Conservation (phyloP, 129 eudicot genomes). For the Ambrosia trifida region DNA sequence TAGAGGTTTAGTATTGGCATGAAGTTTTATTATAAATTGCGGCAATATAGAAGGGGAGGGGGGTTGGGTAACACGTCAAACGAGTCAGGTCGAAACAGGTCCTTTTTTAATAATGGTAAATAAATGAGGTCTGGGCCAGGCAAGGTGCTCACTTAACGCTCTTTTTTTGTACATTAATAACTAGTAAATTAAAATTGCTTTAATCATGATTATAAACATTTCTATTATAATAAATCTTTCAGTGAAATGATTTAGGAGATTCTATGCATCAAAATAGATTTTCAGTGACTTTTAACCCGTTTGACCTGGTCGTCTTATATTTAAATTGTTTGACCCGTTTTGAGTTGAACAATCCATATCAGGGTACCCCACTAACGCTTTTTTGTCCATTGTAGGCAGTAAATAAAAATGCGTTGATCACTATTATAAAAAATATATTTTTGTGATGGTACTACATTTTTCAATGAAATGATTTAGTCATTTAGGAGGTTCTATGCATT, state of each 20-base stretch:
- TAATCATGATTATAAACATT: too few species aligned
- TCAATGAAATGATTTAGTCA: neutral
- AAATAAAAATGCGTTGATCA: neutral
- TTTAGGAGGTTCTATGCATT: neutral
- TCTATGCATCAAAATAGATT: too few species aligned
- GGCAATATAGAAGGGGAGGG: neutral
- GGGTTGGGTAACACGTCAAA: neutral
- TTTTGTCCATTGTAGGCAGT: neutral
- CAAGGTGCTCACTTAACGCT: neutral
- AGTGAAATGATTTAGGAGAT: too few species aligned
- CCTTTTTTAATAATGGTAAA: neutral
- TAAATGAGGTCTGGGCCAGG: neutral
- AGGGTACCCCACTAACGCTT: neutral
- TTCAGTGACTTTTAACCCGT: too few species aligned
- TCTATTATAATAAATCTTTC: too few species aligned
- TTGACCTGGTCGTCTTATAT: too few species aligned
- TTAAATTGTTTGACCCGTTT: too few species aligned
- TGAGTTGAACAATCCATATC: too few species aligned
- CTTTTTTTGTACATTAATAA: too few species aligned
- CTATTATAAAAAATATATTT: neutral
- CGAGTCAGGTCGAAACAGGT: neutral
- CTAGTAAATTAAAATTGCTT: too few species aligned
- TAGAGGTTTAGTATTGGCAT: constrained; percentile 49
- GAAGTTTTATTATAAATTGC: neutral
- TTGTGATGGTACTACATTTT: neutral